Evolutionary conservation across 2,329 filamentous ascomycete genomes (phyloP).

Genomic region (Hymenoscyphus infarciens): DNA sequence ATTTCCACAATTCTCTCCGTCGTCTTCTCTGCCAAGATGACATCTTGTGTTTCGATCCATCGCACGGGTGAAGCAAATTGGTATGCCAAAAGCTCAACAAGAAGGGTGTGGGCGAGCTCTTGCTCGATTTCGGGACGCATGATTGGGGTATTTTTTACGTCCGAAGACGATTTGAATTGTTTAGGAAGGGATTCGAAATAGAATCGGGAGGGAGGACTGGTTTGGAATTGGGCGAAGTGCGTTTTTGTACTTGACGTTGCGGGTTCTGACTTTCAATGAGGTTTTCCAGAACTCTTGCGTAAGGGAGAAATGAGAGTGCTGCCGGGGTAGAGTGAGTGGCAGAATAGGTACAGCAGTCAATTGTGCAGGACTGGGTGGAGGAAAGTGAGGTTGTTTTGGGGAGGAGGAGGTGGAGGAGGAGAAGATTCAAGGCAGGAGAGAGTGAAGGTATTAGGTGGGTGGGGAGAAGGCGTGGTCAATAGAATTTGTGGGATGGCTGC

Average conservation of each 20-base stretch:
- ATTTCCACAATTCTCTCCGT: conserved; percentile 98
- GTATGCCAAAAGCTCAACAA: conserved; percentile 97
- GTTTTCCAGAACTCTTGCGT: neutral
- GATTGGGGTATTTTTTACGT: conserved; percentile 39
- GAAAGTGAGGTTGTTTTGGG: neutral
- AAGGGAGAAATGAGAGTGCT: conserved; percentile 2
- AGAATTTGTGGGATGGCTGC: neutral
- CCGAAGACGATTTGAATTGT: conserved; percentile 27
- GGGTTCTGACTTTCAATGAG: neutral
- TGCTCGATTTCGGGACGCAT: conserved; percentile 99
- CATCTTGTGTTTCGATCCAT: conserved; percentile 99
- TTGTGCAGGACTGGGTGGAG: neutral
- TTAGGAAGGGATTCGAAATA: conserved; percentile 18
- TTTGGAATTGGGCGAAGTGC: neutral
- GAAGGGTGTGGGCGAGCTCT: conserved; percentile 95
- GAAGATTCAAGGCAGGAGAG: neutral
- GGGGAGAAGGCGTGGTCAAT: neutral
- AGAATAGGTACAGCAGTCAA: neutral
- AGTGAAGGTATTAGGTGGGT: neutral
- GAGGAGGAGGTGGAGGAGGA: neutral
- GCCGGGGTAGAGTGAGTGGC: neutral
- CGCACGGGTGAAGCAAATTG: conserved; percentile 97
- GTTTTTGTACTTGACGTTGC: neutral
- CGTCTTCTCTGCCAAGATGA: conserved; percentile 92
- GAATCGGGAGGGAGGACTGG: neutral